Evolutionary conservation across 2,329 filamentous ascomycete species (phyloP), one percentile per base, ranked within the genome.

Genomic region (Colletotrichum sp.): DNA sequence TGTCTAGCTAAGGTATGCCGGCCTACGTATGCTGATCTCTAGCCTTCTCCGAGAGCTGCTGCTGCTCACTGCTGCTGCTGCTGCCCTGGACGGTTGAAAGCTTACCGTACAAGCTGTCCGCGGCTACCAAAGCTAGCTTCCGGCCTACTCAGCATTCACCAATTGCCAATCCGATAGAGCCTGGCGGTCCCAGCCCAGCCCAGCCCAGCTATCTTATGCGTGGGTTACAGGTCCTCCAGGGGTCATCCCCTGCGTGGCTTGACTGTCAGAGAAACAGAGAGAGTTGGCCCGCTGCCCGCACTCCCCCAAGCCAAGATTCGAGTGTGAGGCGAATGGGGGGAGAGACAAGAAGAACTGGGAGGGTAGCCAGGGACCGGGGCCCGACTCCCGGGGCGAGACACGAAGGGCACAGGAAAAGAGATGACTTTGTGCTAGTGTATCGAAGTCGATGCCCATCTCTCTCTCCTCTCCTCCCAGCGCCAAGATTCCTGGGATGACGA

Each of bases 371-470:
- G 63, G 62, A 55, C 26, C 73, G 57, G 69, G 73, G 55, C 4
- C 55, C 32, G 69, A 44, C 57, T 68, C 39, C 64, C 69, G 57
- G 64, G 64, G 72, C 63, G 63, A 76, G 55, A 59, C 44, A 24
- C 55, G 28, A 68, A 59, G 57, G 66, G 28, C 44, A 39, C 52
- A 67, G 63, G 32, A 72, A 75, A 68, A 39, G 57, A 52, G 63
- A 72, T 72, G 44, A 76, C 73, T 72, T 72, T 64, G 69, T 39
- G 39, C 69, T 75, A 68, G 63, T 72, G 69, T 72, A 39, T 64
- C 28, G 69, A 67, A 72, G 69, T 57, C 30, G 57, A 63, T 68
- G 24, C 32, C 30, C 49, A 60, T 44, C 44, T 52, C 44, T 52
- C n/a, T 52, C n/a, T 52, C 44, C 12, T 24, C 44, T 24, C 44